These are phyloP conservation scores for Vigna mungo DNA, from an alignment of 306 rosid genomes.

Conservation along the genomic window DNA sequence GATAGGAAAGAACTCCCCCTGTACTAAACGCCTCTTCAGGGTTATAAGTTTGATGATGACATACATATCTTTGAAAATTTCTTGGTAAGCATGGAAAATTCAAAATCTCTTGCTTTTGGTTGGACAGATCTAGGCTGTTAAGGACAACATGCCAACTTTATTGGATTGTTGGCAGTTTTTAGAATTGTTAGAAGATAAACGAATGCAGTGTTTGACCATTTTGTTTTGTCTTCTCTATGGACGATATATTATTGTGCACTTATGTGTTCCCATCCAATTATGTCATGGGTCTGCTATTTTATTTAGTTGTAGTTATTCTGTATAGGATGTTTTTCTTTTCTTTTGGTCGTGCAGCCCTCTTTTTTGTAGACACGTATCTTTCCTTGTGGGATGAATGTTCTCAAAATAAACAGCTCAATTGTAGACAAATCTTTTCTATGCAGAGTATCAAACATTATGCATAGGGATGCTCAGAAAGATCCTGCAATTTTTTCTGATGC, in stretches of 20 bases:
- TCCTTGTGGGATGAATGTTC: slow-evolving; percentile 32
- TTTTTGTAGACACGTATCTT: slow-evolving; percentile 11
- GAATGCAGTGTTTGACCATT: not conserved
- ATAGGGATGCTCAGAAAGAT: slow-evolving; percentile 75
- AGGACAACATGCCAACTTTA: slow-evolving; percentile 6
- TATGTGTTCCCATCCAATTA: not conserved
- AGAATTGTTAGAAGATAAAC: slow-evolving; percentile 13
- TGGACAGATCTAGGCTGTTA: slow-evolving; percentile 12
- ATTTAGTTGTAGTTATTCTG: slow-evolving; percentile 30
- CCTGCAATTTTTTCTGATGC: slow-evolving; percentile 79
- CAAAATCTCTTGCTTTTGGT: not conserved
- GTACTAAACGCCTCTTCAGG: not conserved
- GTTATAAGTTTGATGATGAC: slow-evolving; percentile 9
- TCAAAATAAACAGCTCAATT: slow-evolving; percentile 30
- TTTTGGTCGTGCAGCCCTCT: not conserved
- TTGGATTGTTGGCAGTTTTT: not conserved
- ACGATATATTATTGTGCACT: not conserved
- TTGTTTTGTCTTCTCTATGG: slow-evolving; percentile 10
- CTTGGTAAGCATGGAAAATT: not conserved
- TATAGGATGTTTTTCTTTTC: slow-evolving; percentile 3
- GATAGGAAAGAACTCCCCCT: no score
- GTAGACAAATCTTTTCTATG: slow-evolving; percentile 40
- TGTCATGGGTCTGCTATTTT: slow-evolving; percentile 9
- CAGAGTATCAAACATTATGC: slow-evolving; percentile 82
- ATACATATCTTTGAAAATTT: slow-evolving; percentile 16